Base-by-base conservation (phyloP, 1,284 basidiomycete species). In the Cutaneotrichosporon spelunceum region DNA sequence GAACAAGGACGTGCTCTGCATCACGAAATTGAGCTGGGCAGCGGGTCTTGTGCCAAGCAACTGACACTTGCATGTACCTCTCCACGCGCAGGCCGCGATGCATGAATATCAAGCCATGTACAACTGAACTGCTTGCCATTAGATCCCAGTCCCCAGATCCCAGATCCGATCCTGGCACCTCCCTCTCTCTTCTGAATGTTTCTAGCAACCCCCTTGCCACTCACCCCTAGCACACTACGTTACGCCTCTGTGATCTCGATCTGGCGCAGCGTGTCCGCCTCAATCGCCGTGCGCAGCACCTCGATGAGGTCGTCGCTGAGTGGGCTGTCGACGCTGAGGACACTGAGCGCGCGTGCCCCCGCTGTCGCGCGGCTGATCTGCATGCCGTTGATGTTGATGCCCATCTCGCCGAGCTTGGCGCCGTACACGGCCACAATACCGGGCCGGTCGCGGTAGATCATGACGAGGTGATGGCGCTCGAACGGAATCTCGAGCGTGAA, bases 361-460 rank as follows among this genome's bases (percentile, higher is more conserved):
- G 45, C 59, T 9, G 23, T 53, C 6, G 14, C 42, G 27, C 59
- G 52, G 24, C 53, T 30, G 24, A 60, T 55, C 53, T 60, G 59
- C 59, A 60, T 60, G 44, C 53, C 53, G 24, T 30, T 53, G 30
- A 60, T 60, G 59, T 60, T 60, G 59, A 60, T 60, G n/a, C 53
- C 45, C 33, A 33, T 33, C 47, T 55, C 53, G 36, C 59, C 59
- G 9, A 60, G 33, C 16, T 49, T n/a, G 26, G 54, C 10, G 24
- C 59, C 59, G 47, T 60, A 60, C 11, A 60, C 53, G 26, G 59
- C 59, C 26, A 60, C 59, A 33, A 60, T 60, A 48, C 59, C 59
- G 7, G 59, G 59, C 10, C 59, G 53, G 59, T 60, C 59, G 24
- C 23, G 24, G 53, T 60, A 60, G 34, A 60, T 14, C 44, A 60